These are phyloP conservation scores for Paraconiothyrium brasiliense DNA, from an alignment of 2,329 filamentous ascomycete genomes.

Conservation along the genomic window DNA sequence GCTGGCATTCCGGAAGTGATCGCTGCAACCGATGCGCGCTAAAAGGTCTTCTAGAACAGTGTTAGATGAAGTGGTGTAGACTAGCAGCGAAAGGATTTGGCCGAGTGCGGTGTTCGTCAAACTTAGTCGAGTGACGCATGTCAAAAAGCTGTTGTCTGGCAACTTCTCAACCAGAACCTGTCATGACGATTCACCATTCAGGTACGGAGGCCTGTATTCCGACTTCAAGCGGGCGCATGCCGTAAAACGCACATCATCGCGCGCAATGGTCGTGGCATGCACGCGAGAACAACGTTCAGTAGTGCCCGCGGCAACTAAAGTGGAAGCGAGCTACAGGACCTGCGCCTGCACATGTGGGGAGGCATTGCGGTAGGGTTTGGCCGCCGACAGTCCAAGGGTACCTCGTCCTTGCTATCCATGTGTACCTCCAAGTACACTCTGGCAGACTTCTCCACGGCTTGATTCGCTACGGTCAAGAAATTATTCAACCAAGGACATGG, in stretches of 20 bases:
- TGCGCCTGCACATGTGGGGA: slow-evolving; percentile 42
- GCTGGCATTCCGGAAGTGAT: slow-evolving; percentile 28
- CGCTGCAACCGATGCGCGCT: slow-evolving; percentile 37
- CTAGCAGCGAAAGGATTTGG: slow-evolving; percentile 12
- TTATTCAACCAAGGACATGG: slow-evolving; percentile 23
- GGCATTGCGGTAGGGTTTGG: slow-evolving; percentile 31
- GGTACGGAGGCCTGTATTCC: slow-evolving; percentile 24
- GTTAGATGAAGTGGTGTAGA: slow-evolving; percentile 28
- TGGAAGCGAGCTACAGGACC: slow-evolving; percentile 39
- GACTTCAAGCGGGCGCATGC: slow-evolving; percentile 15
- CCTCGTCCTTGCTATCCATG: slow-evolving; percentile 24
- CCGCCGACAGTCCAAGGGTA: slow-evolving; percentile 28
- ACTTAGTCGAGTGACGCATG: neutral
- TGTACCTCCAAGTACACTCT: slow-evolving; percentile 41
- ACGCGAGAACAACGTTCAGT: slow-evolving; percentile 29
- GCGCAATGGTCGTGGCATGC: slow-evolving; percentile 30
- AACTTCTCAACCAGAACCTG: too few relatives aligned
- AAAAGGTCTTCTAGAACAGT: slow-evolving; percentile 39
- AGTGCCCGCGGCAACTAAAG: slow-evolving; percentile 26
- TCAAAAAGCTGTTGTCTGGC: neutral
- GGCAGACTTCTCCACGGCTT: slow-evolving; percentile 23
- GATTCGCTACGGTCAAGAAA: slow-evolving; percentile 33
- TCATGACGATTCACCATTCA: slow-evolving; percentile 24
- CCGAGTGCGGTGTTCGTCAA: neutral
- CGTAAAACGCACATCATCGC: slow-evolving; percentile 24